Percentiles rank a stretch among this genome's conserved stretches.
phyloP scores from a whole-genome alignment of 208 protist genomes.

The Crithidia expoeki region DNA sequence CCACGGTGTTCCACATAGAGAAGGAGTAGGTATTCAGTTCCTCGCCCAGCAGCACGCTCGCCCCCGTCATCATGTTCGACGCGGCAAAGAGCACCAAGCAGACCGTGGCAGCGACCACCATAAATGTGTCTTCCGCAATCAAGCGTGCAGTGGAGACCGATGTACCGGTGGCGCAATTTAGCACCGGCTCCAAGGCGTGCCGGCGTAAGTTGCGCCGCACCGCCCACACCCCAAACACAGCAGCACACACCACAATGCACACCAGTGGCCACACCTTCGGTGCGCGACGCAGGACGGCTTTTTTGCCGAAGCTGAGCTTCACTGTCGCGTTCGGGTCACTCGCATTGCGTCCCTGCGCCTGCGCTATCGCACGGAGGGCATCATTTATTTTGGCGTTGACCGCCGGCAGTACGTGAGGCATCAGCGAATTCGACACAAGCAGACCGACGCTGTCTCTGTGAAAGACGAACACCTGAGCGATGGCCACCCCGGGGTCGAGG shows the following conservation, averaged over 20 bases:
- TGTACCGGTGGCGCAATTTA: slow-evolving; percentile 9
- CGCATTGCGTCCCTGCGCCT: neutral
- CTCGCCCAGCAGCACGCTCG: slow-evolving; percentile 48
- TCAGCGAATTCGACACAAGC: neutral
- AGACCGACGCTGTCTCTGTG: neutral
- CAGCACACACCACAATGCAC: neutral
- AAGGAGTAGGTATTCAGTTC: slow-evolving; percentile 78
- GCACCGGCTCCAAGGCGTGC: slow-evolving; percentile 26
- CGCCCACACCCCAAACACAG: slow-evolving; percentile 3
- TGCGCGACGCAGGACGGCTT: neutral
- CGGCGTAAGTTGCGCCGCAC: slow-evolving; percentile 19
- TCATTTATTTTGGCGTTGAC: slow-evolving; percentile 19
- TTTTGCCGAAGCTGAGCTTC: slow-evolving; percentile 16
- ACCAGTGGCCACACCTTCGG: slow-evolving; percentile 13
- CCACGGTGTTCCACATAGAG: slow-evolving; percentile 76
- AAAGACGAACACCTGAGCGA: neutral
- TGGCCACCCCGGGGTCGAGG: slow-evolving; percentile 9
- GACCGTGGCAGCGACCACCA: slow-evolving; percentile 31
- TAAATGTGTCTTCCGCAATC: slow-evolving; percentile 48
- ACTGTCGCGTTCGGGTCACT: neutral
- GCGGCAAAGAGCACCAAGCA: slow-evolving; percentile 46
- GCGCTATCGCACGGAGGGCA: neutral
- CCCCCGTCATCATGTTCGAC: slow-evolving; percentile 65
- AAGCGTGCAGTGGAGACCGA: slow-evolving; percentile 33
- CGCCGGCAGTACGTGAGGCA: neutral